Conservation (phyloP, 2,329 filamentous ascomycete genomes). For the Apiospora sp. region DNA sequence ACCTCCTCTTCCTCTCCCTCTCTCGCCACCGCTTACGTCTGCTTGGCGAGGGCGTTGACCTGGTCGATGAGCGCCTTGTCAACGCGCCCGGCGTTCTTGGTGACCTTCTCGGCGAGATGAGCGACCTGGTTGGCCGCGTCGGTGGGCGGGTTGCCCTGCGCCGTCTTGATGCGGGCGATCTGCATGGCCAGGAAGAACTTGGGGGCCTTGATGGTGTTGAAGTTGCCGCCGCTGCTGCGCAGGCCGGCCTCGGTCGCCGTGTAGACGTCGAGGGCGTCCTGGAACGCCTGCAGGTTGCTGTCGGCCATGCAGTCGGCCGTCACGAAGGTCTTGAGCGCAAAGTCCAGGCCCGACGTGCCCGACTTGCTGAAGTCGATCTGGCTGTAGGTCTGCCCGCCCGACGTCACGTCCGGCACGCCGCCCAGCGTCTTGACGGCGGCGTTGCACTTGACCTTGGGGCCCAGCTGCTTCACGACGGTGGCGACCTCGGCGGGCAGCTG, state of each 20-base stretch:
- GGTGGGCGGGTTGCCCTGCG: slow-evolving; percentile 61
- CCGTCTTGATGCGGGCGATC: slow-evolving; percentile 65
- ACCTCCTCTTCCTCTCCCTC: background rate
- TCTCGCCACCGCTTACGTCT: background rate
- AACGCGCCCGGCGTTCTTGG: slow-evolving; percentile 61
- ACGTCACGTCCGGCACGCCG: slow-evolving; percentile 64
- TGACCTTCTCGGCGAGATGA: slow-evolving; percentile 64
- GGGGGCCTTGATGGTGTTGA: slow-evolving; percentile 64
- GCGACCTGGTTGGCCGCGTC: slow-evolving; percentile 62
- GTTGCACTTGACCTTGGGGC: slow-evolving; percentile 57
- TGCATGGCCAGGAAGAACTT: slow-evolving; percentile 71
- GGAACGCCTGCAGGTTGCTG: slow-evolving; percentile 59
- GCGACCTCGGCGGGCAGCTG: slow-evolving; percentile 59
- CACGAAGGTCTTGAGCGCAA: slow-evolving; percentile 61
- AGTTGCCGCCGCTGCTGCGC: slow-evolving; percentile 58
- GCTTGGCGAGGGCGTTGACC: slow-evolving; percentile 46
- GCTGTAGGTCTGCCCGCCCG: slow-evolving; percentile 59
- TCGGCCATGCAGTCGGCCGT: slow-evolving; percentile 57
- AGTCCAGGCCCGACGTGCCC: slow-evolving; percentile 54
- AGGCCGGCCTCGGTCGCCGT: slow-evolving; percentile 67
- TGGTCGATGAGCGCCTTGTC: slow-evolving; percentile 57
- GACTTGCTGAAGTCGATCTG: slow-evolving; percentile 63
- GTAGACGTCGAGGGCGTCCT: slow-evolving; percentile 63
- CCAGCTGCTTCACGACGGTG: slow-evolving; percentile 51
- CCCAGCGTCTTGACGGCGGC: slow-evolving; percentile 55